Percentiles rank a stretch among this genome's conserved stretches.
Conservation (phyloP, 305 asterid species). For the Fraxinus floribunda region DNA sequence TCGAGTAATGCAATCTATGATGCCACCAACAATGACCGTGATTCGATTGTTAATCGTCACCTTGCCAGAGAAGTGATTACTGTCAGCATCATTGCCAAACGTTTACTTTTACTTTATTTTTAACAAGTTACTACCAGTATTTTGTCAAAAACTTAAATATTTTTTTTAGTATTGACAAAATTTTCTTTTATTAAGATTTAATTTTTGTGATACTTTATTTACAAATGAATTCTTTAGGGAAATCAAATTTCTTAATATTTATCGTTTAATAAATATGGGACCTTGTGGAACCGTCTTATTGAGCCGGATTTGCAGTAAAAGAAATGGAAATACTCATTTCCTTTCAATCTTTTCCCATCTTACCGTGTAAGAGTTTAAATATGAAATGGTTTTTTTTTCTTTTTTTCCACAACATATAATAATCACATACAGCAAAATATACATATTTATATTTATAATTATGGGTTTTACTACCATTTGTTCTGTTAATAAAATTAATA, state of each 20-base stretch:
- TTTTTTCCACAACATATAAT: neutral
- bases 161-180: no score
- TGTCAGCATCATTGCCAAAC: neutral
- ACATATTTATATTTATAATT: neutral
- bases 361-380: neutral
- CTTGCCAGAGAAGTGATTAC: neutral
- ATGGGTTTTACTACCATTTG: neutral
- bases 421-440: neutral
- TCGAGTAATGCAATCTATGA: neutral
- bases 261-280: neutral
- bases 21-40: neutral
- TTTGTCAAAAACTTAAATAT: neutral
- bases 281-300: neutral
- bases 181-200: neutral
- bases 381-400: neutral
- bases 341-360: conserved; percentile 6
- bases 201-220: neutral
- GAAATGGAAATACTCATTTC: neutral
- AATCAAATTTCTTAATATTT: neutral
- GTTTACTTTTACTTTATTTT: neutral
- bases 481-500: neutral
- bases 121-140: neutral
- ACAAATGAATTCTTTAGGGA: neutral
- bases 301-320: neutral
- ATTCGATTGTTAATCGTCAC: neutral